Evolutionary conservation across 2,329 filamentous ascomycete genomes (phyloP).

Genomic region (Fusarium torreyae): DNA sequence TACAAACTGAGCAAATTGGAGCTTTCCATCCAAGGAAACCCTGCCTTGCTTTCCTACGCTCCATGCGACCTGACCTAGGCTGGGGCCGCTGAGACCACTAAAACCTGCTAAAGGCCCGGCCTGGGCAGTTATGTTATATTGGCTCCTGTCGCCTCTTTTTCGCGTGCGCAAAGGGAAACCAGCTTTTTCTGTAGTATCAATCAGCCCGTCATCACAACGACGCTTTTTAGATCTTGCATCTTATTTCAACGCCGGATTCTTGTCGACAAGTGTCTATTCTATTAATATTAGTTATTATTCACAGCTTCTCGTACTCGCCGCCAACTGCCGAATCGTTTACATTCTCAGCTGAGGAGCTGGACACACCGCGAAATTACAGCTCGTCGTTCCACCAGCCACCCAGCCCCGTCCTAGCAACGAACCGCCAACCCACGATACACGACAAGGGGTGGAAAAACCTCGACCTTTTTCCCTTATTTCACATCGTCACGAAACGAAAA

Average conservation of each 20-base stretch:
- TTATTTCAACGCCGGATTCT: background rate
- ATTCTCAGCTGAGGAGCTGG: slow-evolving; percentile 21
- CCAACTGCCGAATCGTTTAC: background rate
- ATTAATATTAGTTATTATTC: background rate
- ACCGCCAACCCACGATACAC: slow-evolving; percentile 40
- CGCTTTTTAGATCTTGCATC: slow-evolving; percentile 10
- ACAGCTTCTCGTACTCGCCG: background rate
- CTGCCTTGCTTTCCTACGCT: slow-evolving; percentile 17
- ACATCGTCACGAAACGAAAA: slow-evolving; percentile 34
- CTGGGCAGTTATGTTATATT: slow-evolving; percentile 42
- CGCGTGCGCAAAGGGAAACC: slow-evolving; percentile 28
- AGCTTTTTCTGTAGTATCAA: slow-evolving; percentile 32
- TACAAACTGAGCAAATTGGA: slow-evolving; percentile 23
- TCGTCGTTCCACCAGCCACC: slow-evolving; percentile 44
- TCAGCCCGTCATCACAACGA: slow-evolving; percentile 28
- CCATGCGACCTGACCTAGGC: slow-evolving; percentile 24
- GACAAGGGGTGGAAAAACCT: slow-evolving; percentile 36
- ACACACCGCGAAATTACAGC: slow-evolving; percentile 44
- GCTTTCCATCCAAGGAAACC: slow-evolving; percentile 32
- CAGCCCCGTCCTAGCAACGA: slow-evolving; percentile 42
- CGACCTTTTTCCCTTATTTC: slow-evolving; percentile 26
- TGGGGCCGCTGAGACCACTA: slow-evolving; percentile 39
- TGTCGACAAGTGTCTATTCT: background rate
- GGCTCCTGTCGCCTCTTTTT: slow-evolving; percentile 40
- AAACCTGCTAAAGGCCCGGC: slow-evolving; percentile 38